These are phyloP conservation scores for Arthrocladium fulminans DNA, from an alignment of 2,329 filamentous ascomycete genomes.

Conservation along the genomic window DNA sequence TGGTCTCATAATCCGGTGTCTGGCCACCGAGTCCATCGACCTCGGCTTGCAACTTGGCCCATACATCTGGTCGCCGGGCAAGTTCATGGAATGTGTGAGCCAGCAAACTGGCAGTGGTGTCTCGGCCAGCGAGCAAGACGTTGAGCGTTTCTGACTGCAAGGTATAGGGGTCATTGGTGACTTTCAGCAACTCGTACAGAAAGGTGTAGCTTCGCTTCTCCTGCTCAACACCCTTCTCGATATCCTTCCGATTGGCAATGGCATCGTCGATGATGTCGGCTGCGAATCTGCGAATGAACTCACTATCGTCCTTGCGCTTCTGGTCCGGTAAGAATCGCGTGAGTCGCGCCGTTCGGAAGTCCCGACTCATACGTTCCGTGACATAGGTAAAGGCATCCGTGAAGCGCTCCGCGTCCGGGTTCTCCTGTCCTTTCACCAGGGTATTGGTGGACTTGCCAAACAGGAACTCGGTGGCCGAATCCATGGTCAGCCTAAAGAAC, in stretches of 20 bases:
- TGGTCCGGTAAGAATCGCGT: constrained; percentile 14
- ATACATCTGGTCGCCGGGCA: constrained; percentile 28
- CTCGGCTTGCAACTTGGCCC: constrained; percentile 35
- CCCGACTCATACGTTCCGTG: constrained; percentile 7
- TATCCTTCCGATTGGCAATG: neutral
- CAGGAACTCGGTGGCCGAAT: constrained; percentile 59
- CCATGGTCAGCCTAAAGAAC: constrained; percentile 58
- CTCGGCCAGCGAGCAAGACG: constrained; percentile 31
- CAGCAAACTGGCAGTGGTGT: constrained; percentile 31
- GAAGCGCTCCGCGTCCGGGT: neutral
- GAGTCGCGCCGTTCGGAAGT: constrained; percentile 17
- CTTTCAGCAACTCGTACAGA: constrained; percentile 18
- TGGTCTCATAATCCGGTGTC: constrained; percentile 17
- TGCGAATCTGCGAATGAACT: constrained; percentile 20
- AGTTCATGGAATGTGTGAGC: constrained; percentile 28
- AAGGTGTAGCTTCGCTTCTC: constrained; percentile 19
- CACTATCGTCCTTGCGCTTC: constrained; percentile 15
- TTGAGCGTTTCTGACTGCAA: constrained; percentile 27
- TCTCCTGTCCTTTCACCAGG: constrained; percentile 25
- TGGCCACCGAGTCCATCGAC: constrained; percentile 17
- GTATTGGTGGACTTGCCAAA: constrained; percentile 51
- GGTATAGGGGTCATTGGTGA: constrained; percentile 18
- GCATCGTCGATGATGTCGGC: constrained; percentile 18
- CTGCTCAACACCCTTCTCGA: constrained; percentile 2
- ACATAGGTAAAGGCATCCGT: constrained; percentile 7